Conservation (phyloP, 768 basidiomycete species). For the Neoboletus magnificus region DNA sequence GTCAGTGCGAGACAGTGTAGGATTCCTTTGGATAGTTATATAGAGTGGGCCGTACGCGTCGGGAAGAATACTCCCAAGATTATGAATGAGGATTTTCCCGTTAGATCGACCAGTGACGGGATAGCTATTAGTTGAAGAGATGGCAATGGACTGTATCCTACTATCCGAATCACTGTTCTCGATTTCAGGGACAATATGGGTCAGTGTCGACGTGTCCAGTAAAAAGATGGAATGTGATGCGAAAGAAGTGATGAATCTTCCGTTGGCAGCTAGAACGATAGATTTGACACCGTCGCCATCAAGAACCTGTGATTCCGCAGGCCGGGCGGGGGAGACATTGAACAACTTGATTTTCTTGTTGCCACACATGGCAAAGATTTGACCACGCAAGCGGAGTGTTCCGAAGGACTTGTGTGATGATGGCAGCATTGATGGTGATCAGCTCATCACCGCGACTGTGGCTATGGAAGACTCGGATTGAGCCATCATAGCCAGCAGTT, state of each 20-base stretch:
- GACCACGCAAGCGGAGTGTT: neutral
- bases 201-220: neutral
- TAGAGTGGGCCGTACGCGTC: neutral
- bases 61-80: neutral
- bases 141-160: neutral
- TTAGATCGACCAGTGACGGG: neutral
- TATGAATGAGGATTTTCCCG: no score
- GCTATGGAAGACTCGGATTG: neutral
- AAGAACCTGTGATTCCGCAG: neutral
- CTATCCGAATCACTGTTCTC: no score
- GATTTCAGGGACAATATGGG: neutral
- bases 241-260: neutral
- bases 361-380: no score
- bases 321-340: neutral
- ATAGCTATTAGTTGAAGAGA: neutral
- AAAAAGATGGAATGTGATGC: neutral
- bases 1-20: no score
- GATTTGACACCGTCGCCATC: neutral
- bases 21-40: neutral
- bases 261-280: neutral
- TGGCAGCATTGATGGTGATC: no score
- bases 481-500: neutral
- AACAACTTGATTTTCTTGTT: neutral
- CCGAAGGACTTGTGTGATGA: no score
- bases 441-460: neutral